Conservation (phyloP, 78 protist species). For the Bigelowiella natans region DNA sequence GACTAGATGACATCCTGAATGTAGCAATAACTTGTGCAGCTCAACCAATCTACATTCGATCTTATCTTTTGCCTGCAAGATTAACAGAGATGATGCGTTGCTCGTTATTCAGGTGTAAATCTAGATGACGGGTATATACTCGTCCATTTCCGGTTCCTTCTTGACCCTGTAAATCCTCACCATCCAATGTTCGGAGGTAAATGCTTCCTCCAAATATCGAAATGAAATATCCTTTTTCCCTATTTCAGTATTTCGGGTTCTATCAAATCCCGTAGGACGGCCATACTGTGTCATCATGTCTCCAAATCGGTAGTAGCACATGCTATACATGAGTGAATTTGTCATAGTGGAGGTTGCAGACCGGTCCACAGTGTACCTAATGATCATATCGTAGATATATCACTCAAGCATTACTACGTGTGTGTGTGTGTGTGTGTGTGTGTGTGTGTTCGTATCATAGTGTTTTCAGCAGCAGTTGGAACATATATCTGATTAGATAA, state of each 20-base stretch:
- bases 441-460: neutral
- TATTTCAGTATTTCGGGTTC: slow-evolving; percentile 77
- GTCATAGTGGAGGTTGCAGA: neutral
- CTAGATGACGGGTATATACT: neutral
- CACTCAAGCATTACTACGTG: neutral
- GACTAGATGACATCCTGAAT: too few species aligned
- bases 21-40: too few species aligned
- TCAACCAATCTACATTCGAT: too few species aligned
- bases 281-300: slow-evolving; percentile 33
- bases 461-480: too few species aligned
- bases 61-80: too few species aligned
- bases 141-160: neutral
- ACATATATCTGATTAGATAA: neutral
- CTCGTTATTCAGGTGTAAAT: neutral
- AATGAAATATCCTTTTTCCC: slow-evolving; percentile 74
- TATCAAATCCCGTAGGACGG: slow-evolving; percentile 56
- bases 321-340: neutral
- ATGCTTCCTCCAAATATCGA: slow-evolving; percentile 83
- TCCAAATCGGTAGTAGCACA: slow-evolving; percentile 83
- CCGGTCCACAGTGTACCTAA: neutral
- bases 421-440: neutral
- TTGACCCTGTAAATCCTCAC: slow-evolving; percentile 90
- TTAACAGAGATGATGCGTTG: too few species aligned
- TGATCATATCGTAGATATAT: slow-evolving; percentile 51
- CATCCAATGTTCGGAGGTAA: slow-evolving; percentile 91